Evolutionary conservation across 768 basidiomycete genomes (phyloP).

Genomic region (Solioccasus polychromus): DNA sequence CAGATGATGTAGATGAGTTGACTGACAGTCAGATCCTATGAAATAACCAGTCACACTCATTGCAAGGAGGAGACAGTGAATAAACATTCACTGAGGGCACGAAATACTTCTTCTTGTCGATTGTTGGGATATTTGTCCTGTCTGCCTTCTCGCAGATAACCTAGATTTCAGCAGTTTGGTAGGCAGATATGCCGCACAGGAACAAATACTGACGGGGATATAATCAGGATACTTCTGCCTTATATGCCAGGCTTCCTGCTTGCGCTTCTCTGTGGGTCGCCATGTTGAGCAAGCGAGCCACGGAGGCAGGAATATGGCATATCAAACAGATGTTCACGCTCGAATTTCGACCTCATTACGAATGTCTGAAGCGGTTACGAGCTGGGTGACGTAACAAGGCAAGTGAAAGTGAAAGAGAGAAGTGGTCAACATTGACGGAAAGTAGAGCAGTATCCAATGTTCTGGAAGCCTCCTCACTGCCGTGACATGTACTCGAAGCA

Average conservation of each 20-base stretch:
- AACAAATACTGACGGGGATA: slow-evolving; percentile 71
- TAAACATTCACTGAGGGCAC: slow-evolving; percentile 82
- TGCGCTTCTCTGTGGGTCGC: slow-evolving; percentile 83
- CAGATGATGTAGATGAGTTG: slow-evolving; percentile 99
- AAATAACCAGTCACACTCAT: slow-evolving; percentile 26
- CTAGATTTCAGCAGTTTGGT: slow-evolving; percentile 39
- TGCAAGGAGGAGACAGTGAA: slow-evolving; percentile 1
- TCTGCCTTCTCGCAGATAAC: slow-evolving; percentile 99
- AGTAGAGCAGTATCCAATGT: slow-evolving; percentile 21
- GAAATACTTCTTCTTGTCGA: slow-evolving; percentile 99
- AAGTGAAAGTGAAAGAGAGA: slow-evolving; percentile 11
- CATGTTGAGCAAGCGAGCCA: slow-evolving; percentile 32
- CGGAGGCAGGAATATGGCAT: slow-evolving; percentile 24
- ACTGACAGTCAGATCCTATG: slow-evolving; percentile 90
- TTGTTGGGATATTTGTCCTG: slow-evolving; percentile 96
- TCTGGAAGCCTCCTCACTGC: slow-evolving; percentile 31
- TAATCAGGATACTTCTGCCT: slow-evolving; percentile 98
- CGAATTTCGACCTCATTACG: slow-evolving; percentile 90
- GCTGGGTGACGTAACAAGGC: slow-evolving; percentile 2
- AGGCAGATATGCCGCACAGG: slow-evolving; percentile 2
- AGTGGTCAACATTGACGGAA: slow-evolving; percentile 25
- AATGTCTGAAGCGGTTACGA: slow-evolving; percentile 2
- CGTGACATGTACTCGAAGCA: slow-evolving; percentile 29
- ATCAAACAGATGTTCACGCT: slow-evolving; percentile 99
- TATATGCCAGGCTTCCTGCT: slow-evolving; percentile 97